Percentiles rank a stretch among this genome's conserved stretches.
Conservation (phyloP, 495 filamentous ascomycete genomes). For the Xylaria cubensis region DNA sequence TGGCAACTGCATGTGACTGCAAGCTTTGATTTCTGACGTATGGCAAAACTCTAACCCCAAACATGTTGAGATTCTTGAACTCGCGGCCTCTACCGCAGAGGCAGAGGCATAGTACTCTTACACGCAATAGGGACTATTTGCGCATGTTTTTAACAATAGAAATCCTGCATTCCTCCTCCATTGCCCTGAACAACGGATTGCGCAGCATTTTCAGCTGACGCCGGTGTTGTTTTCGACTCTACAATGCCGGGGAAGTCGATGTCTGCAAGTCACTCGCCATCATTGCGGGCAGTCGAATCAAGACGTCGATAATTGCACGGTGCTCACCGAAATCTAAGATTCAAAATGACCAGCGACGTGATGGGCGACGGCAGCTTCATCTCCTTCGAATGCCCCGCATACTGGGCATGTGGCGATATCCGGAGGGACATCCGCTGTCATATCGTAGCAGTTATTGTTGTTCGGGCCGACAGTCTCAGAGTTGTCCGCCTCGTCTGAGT, state of each 20-base stretch:
- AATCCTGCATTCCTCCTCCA: not conserved
- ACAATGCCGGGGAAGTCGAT: not conserved
- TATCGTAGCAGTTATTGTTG: constrained; percentile 18
- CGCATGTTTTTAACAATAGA: not conserved
- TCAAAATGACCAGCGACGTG: constrained; percentile 65
- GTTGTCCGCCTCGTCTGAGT: constrained; percentile 25
- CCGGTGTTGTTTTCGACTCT: not conserved
- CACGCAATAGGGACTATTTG: not conserved
- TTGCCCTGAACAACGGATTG: not conserved
- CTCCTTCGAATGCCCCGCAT: constrained; percentile 64
- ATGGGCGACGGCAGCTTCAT: constrained; percentile 62
- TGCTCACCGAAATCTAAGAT: constrained; percentile 18
- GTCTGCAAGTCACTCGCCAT: not conserved
- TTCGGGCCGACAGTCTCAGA: constrained; percentile 3
- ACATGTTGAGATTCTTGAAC: not conserved
- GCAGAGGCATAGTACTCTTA: not conserved
- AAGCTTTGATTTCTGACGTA: not conserved
- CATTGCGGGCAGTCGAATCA: not conserved
- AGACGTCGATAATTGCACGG: not conserved
- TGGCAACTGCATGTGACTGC: not conserved
- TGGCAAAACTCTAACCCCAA: not conserved
- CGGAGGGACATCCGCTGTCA: constrained; percentile 25
- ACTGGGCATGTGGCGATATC: constrained; percentile 60
- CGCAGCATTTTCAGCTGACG: not conserved
- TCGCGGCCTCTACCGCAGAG: not conserved